These are phyloP conservation scores for Piper longum DNA, from an alignment of 164 flowering plant genomes.

Conservation along the genomic window DNA sequence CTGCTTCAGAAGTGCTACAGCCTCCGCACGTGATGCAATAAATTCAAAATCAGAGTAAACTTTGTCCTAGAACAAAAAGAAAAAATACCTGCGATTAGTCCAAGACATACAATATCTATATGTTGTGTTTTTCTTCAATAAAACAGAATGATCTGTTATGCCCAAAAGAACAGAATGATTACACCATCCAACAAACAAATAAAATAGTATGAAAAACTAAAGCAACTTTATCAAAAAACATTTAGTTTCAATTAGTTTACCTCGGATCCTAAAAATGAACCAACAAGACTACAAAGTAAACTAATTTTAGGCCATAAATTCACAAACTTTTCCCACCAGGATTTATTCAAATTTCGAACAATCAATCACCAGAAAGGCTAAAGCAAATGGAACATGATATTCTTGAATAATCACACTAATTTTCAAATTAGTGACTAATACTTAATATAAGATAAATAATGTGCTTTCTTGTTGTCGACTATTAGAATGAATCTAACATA, in stretches of 20 bases:
- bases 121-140: neutral
- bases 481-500: neutral
- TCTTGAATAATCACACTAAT: neutral
- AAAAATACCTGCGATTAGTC: neutral
- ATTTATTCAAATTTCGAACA: too few species aligned
- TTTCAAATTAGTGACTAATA: neutral
- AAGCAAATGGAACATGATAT: too few species aligned
- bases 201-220: neutral
- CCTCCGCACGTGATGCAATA: slow-evolving; percentile 80
- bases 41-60: slow-evolving; percentile 82
- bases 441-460: too few species aligned
- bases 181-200: neutral
- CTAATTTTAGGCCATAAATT: too few species aligned
- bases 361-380: too few species aligned
- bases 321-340: too few species aligned
- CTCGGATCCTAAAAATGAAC: too few species aligned
- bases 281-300: too few species aligned
- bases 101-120: neutral
- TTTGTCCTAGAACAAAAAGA: slow-evolving; percentile 45
- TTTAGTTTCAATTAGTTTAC: too few species aligned
- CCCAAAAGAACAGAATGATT: neutral
- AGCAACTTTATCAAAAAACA: too few species aligned
- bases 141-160: neutral
- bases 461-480: neutral
- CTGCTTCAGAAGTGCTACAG: slow-evolving; percentile 85